Base-by-base conservation (phyloP, 2,329 filamentous ascomycete genomes). In the Karstenula rhodostoma region DNA sequence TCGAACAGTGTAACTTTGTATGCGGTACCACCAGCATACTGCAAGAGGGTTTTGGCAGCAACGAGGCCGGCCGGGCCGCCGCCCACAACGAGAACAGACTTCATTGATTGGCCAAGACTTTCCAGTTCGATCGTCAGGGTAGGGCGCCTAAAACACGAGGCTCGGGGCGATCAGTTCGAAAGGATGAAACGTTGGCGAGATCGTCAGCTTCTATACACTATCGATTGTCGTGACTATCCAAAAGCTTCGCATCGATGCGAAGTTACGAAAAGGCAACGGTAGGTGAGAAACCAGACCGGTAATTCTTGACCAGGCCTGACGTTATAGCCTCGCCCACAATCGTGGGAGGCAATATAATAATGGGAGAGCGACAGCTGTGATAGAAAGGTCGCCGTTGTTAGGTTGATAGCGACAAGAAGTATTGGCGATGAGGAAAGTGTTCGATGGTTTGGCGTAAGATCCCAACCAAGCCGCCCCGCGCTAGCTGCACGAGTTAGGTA, bases 1-100 rank as follows among this genome's bases (percentile, higher is more conserved):
- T 96, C 92, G 69, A 90, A 91, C 25, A 96, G 76, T 3, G 86
- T 90, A 50, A 94, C 89, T 5, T 83, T 80, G 78, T 92, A 94
- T 19, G 57, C 49, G 2, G 77, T 74, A 0, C 85, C 81, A 23
- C 33, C 81, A 81, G 71, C 87, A 83, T 77, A 88, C 82, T 62
- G 71, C 9, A 93, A 82, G 29, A 95, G 82, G 0, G 89, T 90
- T 78, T 94, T 95, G 25, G 81, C 81, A 37, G 80, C 76, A 8
- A 78, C 79, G 1, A 83, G 65, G 7, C 81, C 81, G 13, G 79
- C 76, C 7, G 81, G 80, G 0, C 81, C 81, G 12, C 77, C 80
- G 19, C 81, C 81, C 13, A 82, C 69, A 22, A 83, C 76, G 50
- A 77, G 75, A 2, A 82, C 76, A 12, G 73, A 70, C 65, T 72